Conservation (phyloP, 1,284 basidiomycete genomes). For the Porodaedalea pini region DNA sequence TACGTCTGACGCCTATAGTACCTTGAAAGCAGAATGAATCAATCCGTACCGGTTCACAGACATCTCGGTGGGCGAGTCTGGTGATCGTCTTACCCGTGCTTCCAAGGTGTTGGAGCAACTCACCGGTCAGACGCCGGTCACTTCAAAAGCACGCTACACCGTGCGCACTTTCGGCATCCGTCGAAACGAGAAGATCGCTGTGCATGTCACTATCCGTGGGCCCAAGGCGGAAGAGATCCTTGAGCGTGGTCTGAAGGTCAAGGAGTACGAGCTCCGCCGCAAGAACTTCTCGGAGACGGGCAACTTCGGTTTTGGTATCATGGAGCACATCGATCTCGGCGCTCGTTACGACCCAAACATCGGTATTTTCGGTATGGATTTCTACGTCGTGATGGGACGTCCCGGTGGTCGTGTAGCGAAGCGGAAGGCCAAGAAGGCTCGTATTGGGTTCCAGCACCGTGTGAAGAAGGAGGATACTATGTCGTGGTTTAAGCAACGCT, state of each 20-base stretch:
- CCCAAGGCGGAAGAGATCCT: conserved; percentile 99
- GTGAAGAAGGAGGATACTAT: conserved; percentile 92
- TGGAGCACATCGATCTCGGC: conserved; percentile 98
- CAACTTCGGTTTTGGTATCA: conserved; percentile 98
- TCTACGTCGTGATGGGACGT: conserved; percentile 97
- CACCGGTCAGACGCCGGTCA: conserved; percentile 98
- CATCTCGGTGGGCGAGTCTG: conserved; percentile 99
- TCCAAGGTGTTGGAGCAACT: conserved; percentile 99
- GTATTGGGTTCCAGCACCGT: conserved; percentile 85
- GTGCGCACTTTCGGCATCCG: conserved; percentile 99
- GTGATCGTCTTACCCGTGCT: conserved; percentile 98
- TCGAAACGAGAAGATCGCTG: conserved; percentile 99
- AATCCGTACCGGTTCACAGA: conserved; percentile 51
- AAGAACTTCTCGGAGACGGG: conserved; percentile 97
- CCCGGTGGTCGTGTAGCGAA: conserved; percentile 91
- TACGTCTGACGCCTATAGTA: conserved; percentile 45
- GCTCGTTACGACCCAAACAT: conserved; percentile 97
- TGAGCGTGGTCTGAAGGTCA: conserved; percentile 98
- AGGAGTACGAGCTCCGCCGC: conserved; percentile 96
- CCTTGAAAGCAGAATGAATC: conserved; percentile 7
- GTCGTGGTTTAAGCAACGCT: conserved; percentile 98
- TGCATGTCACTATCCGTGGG: conserved; percentile 98
- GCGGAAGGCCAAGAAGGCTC: conserved; percentile 87
- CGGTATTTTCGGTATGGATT: conserved; percentile 98
- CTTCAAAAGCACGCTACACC: conserved; percentile 99